Base-by-base conservation (phyloP, 1,139 yeast genomes). In the Kurtzmaniella quercitrusa region DNA sequence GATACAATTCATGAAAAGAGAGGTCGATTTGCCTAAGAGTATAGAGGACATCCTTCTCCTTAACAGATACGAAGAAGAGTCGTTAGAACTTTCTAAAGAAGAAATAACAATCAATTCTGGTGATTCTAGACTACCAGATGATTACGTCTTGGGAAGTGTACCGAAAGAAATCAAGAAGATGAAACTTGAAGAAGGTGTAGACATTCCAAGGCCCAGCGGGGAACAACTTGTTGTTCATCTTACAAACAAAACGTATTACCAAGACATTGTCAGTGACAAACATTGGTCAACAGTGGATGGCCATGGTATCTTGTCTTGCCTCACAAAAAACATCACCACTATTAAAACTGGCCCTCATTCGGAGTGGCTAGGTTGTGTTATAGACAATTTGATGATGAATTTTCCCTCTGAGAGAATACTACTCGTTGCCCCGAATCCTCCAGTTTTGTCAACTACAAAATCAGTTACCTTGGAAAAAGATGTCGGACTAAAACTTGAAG, bases 11-110 rank as follows among this genome's bases (percentile, higher is more conserved):
- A 16, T 23, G 14, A 27, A 29, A 8, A 14, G n/a, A 18, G 39
- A 36, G 21, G 23, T 37, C 25, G 34, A 38, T 3, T 39, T 68
- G 2, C 75, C 75, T 0, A 54, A 54, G 1, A 72, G 74, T 74
- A 44, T 71, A 0, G 42, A 53, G 19, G 70, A 68, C n/a, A 10
- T 10, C 10, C 31, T 27, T 11, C 12, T n/a, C 31, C 31, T 27
- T 12, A 27, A 27, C 14, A 27, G 14, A 27, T 27, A 11, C 10
- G 14, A 11, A 12, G 5, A 11, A n/a, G 31, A 27, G 31, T 12
- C 7, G n/a, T 27, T 27, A 27, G 31, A 27, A 7, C 14, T 7
- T 11, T 4, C n/a, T n/a, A 27, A 10, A 10, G 14, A 10, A 11
- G 31, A 27, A 12, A 27, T 27, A 11, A 27, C 31, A 7, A 27